phyloP scores from a whole-genome alignment of 2,329 filamentous ascomycete species.

The Venturia aucupariae region DNA sequence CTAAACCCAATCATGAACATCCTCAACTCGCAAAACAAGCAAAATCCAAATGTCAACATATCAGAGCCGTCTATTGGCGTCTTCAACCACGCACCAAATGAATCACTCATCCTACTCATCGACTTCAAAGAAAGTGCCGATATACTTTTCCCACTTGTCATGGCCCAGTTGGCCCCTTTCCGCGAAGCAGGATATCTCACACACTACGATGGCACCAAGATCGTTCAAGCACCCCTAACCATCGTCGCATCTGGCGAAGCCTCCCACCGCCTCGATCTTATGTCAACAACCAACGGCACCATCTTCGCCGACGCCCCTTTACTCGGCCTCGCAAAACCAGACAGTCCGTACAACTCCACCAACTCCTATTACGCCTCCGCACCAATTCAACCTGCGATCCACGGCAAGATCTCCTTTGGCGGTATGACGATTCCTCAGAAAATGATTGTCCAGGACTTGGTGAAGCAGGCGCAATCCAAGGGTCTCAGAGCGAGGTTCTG shows the following conservation, averaged over 20 bases:
- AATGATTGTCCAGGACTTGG: constrained; percentile 40
- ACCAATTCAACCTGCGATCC: constrained; percentile 45
- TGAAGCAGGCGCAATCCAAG: constrained; percentile 40
- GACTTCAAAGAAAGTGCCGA: constrained; percentile 14
- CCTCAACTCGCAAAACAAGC: constrained; percentile 11
- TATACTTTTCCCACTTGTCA: constrained; percentile 5
- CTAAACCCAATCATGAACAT: constrained; percentile 18
- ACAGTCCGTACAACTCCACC: constrained; percentile 34
- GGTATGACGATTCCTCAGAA: constrained; percentile 39
- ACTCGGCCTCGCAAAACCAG: constrained; percentile 8
- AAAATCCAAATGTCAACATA: constrained; percentile 7
- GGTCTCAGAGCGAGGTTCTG: constrained; percentile 50
- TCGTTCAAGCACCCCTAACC: constrained; percentile 12
- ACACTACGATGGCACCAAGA: constrained; percentile 11
- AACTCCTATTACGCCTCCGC: constrained; percentile 61
- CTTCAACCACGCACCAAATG: constrained; percentile 13
- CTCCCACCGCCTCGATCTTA: constrained; percentile 10
- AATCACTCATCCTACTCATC: constrained; percentile 15
- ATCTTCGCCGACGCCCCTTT: constrained; percentile 16
- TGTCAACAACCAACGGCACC: constrained; percentile 10
- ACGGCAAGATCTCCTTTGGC: constrained; percentile 40
- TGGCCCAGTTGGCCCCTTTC: constrained; percentile 5
- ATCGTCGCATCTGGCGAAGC: constrained; percentile 15
- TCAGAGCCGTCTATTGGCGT: constrained; percentile 14
- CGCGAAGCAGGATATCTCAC: constrained; percentile 13